Conservation (phyloP, 805 yeast species). For the Saturnispora ahearnii region DNA sequence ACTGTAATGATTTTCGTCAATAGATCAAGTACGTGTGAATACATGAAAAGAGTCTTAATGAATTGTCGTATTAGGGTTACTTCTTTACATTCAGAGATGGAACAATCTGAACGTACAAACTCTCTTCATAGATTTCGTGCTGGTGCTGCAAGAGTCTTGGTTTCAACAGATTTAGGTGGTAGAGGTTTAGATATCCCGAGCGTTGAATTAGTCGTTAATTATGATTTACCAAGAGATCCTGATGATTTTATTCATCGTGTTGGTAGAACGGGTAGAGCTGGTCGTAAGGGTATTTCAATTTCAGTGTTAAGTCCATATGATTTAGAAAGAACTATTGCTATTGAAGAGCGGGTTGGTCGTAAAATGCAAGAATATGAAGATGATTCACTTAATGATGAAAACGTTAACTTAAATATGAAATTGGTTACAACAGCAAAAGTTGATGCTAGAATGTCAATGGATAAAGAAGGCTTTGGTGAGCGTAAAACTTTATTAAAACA, state of each 20-base stretch:
- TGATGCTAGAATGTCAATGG: constrained; percentile 91
- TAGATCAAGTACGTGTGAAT: constrained; percentile 83
- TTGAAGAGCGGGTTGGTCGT: constrained; percentile 73
- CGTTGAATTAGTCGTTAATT: constrained; percentile 69
- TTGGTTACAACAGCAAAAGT: constrained; percentile 75
- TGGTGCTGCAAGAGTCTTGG: constrained; percentile 82
- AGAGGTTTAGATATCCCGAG: constrained; percentile 81
- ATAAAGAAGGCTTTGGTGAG: constrained; percentile 81
- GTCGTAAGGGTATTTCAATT: constrained; percentile 75
- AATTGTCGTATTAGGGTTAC: constrained; percentile 73
- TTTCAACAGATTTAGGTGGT: constrained; percentile 94
- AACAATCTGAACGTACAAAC: constrained; percentile 83
- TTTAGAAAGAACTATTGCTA: constrained; percentile 68
- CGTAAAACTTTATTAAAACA: constrained; percentile 20
- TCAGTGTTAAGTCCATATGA: constrained; percentile 82
- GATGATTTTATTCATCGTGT: constrained; percentile 82
- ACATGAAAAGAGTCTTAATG: constrained; percentile 67
- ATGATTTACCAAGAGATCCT: constrained; percentile 76
- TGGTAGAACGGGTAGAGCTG: constrained; percentile 98
- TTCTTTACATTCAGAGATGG: constrained; percentile 90
- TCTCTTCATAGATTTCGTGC: constrained; percentile 91
- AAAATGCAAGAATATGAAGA: constrained; percentile 70
- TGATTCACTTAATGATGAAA: constrained; percentile 59
- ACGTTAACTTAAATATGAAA: constrained; percentile 64
- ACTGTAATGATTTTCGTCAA: constrained; percentile 87